A percentile compares a stretch with the other conserved stretches of the same genome.
Conservation (phyloP, 371 early-diverging fungal species). For the Gilbertella persicaria region DNA sequence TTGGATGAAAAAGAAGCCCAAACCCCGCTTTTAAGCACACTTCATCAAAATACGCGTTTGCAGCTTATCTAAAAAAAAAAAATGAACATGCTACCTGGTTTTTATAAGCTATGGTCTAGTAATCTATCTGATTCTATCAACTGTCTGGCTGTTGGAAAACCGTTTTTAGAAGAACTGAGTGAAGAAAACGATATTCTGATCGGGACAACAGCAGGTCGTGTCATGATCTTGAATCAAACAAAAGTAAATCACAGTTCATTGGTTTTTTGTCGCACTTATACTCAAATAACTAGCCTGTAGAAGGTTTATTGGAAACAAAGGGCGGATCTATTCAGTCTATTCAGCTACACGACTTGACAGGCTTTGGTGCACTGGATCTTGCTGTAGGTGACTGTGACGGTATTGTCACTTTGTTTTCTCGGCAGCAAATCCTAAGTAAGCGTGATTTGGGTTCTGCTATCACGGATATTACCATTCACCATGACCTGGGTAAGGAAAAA, state of each 20-base stretch:
- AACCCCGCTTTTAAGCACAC: too few species aligned
- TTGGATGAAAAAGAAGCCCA: too few species aligned
- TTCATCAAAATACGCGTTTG: background rate
- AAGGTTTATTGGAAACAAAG: slow-evolving; percentile 51
- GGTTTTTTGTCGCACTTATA: background rate
- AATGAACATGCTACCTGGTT: background rate
- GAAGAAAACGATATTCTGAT: slow-evolving; percentile 53
- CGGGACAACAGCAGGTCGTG: slow-evolving; percentile 46
- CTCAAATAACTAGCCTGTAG: slow-evolving; percentile 27
- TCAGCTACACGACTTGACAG: slow-evolving; percentile 45
- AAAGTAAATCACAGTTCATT: slow-evolving; percentile 26
- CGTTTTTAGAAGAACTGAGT: slow-evolving; percentile 46
- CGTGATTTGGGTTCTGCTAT: slow-evolving; percentile 38
- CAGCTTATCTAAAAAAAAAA: background rate
- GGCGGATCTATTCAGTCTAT: slow-evolving; percentile 48
- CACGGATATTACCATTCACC: slow-evolving; percentile 38
- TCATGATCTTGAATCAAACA: slow-evolving; percentile 45
- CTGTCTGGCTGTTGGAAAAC: slow-evolving; percentile 47
- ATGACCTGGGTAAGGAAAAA: slow-evolving; percentile 29
- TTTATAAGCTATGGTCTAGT: slow-evolving; percentile 38
- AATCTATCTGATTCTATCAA: slow-evolving; percentile 44
- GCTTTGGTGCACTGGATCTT: slow-evolving; percentile 43
- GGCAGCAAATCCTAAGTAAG: slow-evolving; percentile 50
- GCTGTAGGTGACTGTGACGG: slow-evolving; percentile 55
- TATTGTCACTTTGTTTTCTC: slow-evolving; percentile 44